phyloP scores from a whole-genome alignment of 2,329 filamentous ascomycete genomes.

The Sarocladium brachiariae region DNA sequence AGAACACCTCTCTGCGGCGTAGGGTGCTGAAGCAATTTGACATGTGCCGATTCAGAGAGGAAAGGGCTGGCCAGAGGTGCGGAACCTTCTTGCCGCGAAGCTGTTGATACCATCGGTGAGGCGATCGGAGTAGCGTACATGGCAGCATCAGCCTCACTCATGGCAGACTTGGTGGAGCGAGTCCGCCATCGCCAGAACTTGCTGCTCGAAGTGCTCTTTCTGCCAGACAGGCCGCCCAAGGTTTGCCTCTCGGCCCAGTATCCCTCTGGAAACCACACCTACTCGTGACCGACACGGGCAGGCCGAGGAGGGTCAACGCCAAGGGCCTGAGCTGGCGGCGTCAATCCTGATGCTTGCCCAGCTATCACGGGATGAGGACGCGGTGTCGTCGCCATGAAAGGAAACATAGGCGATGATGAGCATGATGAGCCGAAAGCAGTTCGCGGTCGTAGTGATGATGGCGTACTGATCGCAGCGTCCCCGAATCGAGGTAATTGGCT shows the following conservation, averaged over 20 bases:
- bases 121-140: not conserved
- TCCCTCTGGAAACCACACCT: conserved; percentile 57
- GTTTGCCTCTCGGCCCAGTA: conserved; percentile 55
- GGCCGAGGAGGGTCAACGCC: conserved; percentile 47
- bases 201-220: conserved; percentile 26
- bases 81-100: conserved; percentile 12
- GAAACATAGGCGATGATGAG: not conserved
- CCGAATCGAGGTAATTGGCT: not conserved
- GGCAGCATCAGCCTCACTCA: conserved; percentile 23
- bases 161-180: conserved; percentile 27
- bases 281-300: conserved; percentile 48
- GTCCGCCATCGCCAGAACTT: conserved; percentile 35
- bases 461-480: not conserved
- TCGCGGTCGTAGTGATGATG: not conserved
- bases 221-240: conserved; percentile 12
- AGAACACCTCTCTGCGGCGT: not conserved
- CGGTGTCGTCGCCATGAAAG: not conserved
- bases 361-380: not conserved
- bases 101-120: conserved; percentile 5
- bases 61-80: conserved; percentile 33
- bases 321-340: conserved; percentile 14
- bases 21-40: conserved; percentile 35
- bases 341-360: not conserved
- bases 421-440: not conserved
- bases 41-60: conserved; percentile 40